Evolutionary conservation across 169 alveolate genomes (phyloP), one percentile per base, ranked within the genome.

Genomic region (Cryptosporidium sp.): DNA sequence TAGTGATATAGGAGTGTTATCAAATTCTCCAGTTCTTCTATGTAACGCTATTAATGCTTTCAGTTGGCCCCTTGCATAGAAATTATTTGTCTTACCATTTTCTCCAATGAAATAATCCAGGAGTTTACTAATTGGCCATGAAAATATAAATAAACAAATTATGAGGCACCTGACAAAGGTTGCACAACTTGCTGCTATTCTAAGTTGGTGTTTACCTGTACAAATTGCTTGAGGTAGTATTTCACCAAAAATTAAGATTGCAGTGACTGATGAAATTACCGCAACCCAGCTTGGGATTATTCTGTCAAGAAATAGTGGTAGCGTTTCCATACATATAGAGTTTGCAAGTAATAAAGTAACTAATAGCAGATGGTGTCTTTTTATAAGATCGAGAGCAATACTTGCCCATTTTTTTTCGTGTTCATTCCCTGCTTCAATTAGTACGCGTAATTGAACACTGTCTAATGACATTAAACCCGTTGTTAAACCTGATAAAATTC

Each of bases 141-240:
- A 69, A 45, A 96, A 75, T 21, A 95, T 91, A 41, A 93, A 93
- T n/a, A 94, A 85, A 21, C 92, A 45, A 45, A 92, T 33, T 92
- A 92, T 94, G 67, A 95, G 74, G 35, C 91, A 67, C 65, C 93
- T 93, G 2, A 95, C 95, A 58, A 94, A 84, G 21, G 96, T 96
- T 31, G 96, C 95, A 73, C 94, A 65, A 14, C 69, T 91, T 43
- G 95, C 93, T n/a, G 97, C 98, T 33, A 97, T 96, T 35, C 92
- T 85, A 55, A 97, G 94, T 93, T 96, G 96, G 67, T 93, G 86
- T 31, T 97, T 97, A 12, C 99, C 99, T 12, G 98, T 97, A 59
- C 98, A 96, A 31, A 95, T 92, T 23, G 99, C 98, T 70, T 96
- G 96, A 23, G 99, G 99, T 14, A 97, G 85, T 10, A 97, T 95